A percentile compares a stretch with the other conserved stretches of the same genome.
Conservation (phyloP, 805 yeast species). For the Suhomyces sp. region DNA sequence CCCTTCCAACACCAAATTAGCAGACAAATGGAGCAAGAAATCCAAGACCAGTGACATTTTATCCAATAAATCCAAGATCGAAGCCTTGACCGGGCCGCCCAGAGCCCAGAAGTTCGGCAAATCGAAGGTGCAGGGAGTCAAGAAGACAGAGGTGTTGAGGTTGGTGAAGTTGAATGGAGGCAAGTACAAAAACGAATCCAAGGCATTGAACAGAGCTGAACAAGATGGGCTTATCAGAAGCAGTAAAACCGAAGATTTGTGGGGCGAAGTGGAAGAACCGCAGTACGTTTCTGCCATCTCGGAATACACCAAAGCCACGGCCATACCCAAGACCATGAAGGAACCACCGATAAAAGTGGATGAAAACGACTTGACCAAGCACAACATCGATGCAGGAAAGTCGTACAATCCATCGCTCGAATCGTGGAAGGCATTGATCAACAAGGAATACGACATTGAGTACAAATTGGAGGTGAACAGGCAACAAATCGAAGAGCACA, state of each 20-base stretch:
- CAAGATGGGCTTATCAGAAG: slow-evolving; percentile 61
- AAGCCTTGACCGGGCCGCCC: slow-evolving; percentile 43
- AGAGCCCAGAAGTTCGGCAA: slow-evolving; percentile 12
- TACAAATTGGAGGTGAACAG: slow-evolving; percentile 64
- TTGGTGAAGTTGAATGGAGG: slow-evolving; percentile 74
- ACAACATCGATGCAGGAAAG: slow-evolving; percentile 76
- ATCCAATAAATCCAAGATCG: slow-evolving; percentile 68
- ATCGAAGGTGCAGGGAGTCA: slow-evolving; percentile 56
- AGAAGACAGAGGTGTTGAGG: slow-evolving; percentile 58
- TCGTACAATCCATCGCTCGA: slow-evolving; percentile 88
- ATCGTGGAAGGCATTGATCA: slow-evolving; percentile 74
- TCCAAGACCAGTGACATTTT: slow-evolving; percentile 69
- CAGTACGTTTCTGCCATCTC: slow-evolving; percentile 14
- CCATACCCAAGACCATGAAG: slow-evolving; percentile 53
- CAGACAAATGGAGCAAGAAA: slow-evolving; percentile 31
- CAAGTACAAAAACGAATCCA: slow-evolving; percentile 53
- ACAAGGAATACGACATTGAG: slow-evolving; percentile 63
- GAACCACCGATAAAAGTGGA: slow-evolving; percentile 53
- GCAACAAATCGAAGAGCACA: slow-evolving; percentile 58
- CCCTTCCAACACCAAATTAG: slow-evolving; percentile 30
- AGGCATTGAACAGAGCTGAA: slow-evolving; percentile 51
- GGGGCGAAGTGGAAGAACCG: slow-evolving; percentile 46
- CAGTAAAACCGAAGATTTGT: slow-evolving; percentile 56
- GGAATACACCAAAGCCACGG: slow-evolving; percentile 41
- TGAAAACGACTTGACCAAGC: slow-evolving; percentile 35